These are phyloP conservation scores for Guadua angustifolia DNA, from an alignment of 176 grass and related monocot species.

Conservation along the genomic window DNA sequence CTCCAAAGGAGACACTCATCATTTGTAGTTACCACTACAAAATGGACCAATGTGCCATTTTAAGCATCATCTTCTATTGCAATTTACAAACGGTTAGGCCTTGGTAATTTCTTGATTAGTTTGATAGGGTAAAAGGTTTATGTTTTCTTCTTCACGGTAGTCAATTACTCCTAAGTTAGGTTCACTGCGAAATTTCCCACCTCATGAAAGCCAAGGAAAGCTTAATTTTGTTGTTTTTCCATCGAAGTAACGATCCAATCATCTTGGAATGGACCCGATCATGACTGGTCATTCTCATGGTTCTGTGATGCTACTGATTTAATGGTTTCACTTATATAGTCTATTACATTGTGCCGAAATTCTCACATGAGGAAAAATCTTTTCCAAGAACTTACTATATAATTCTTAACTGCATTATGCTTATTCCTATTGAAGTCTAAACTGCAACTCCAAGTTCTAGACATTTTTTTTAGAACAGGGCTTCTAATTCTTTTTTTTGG, in stretches of 20 bases:
- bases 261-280: constrained; percentile 1
- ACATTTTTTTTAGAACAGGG: not conserved
- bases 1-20: not conserved
- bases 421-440: not conserved
- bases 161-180: constrained; percentile 4
- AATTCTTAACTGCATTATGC: not conserved
- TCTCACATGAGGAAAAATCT: not conserved
- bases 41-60: not conserved
- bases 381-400: not conserved
- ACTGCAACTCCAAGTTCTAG: not conserved
- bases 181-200: not conserved
- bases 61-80: not conserved
- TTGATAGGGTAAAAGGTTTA: not conserved
- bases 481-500: not conserved
- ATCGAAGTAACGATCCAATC: not conserved
- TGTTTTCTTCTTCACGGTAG: not conserved
- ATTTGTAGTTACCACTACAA: constrained; percentile 11
- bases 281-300: not conserved
- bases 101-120: not conserved
- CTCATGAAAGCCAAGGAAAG: constrained; percentile 15
- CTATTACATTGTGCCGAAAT: constrained; percentile 12
- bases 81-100: not conserved
- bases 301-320: not conserved
- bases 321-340: not conserved
- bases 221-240: not conserved